phyloP scores from a whole-genome alignment of 768 basidiomycete genomes.

The Macrolepiota fuliginosa region DNA sequence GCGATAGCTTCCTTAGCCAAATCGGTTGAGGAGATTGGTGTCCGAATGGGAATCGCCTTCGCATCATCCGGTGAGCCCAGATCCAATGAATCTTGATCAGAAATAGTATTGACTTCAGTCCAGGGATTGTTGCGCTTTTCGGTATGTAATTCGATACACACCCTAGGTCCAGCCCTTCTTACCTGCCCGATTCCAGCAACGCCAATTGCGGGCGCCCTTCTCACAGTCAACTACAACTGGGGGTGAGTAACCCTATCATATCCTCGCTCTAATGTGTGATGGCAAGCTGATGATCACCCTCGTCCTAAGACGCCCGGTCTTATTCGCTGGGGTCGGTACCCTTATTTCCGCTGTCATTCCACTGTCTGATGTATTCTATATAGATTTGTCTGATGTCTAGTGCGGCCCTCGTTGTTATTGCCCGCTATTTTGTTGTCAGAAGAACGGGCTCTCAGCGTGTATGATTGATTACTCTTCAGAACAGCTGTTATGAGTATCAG shows the following conservation, averaged over 20 bases:
- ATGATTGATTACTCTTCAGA: neutral
- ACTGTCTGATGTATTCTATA: neutral
- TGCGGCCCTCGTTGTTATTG: neutral
- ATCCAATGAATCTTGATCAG: neutral
- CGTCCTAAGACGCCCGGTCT: slow-evolving; percentile 26
- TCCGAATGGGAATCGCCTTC: slow-evolving; percentile 50
- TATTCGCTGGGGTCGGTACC: slow-evolving; percentile 38
- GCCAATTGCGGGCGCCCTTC: slow-evolving; percentile 51
- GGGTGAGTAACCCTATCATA: no score
- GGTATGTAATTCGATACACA: slow-evolving; percentile 31
- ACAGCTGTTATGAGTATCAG: neutral
- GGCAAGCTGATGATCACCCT: neutral
- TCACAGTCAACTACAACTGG: slow-evolving; percentile 45
- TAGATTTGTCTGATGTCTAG: neutral
- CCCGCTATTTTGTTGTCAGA: slow-evolving; percentile 3
- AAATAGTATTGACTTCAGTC: neutral
- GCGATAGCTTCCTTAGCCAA: slow-evolving; percentile 31
- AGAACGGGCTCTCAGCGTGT: slow-evolving; percentile 4
- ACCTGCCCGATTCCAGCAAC: no score
- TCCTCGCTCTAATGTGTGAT: no score
- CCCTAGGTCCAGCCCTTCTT: no score
- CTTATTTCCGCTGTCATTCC: neutral
- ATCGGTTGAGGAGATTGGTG: slow-evolving; percentile 50
- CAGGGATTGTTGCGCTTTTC: slow-evolving; percentile 32
- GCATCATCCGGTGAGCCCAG: slow-evolving; percentile 38